Base-by-base conservation (phyloP, 768 basidiomycete genomes). In the Boletus reticuloceps region DNA sequence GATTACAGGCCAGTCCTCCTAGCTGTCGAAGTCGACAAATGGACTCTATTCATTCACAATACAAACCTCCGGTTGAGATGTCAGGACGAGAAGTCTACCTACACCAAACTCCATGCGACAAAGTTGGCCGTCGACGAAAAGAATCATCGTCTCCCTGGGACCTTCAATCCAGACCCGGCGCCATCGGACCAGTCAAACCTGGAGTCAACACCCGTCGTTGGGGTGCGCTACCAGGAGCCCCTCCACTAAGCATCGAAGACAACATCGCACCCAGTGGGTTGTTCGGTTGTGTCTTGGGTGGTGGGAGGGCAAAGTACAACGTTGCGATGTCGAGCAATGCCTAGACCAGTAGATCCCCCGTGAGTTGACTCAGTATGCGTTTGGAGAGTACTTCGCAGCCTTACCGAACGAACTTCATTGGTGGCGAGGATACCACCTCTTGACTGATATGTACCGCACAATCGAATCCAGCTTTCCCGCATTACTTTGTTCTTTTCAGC, bases 201-300 rank as follows among this genome's bases (percentile, higher is more conserved):
- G 72, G 66, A 29, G 63, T 64, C 44, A 71, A 47, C 17, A 71
- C 54, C 19, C 69, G 62, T 34, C 69, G 65, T 44, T 62, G 62
- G n/a, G 71, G 60, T 1, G 31, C 58, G 19, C 68, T 49, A 8
- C 67, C 67, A 32, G 76, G 69, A 11, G 76, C 62, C 2, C 80
- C 80, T 8, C 91, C 91, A 27, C 94, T 94, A 55, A 98, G 88
- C 68, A 98, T 75, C 6, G 87, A 86, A 6, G 93, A 91, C 72
- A 98, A 74, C 80, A 98, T 89, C 29, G 94, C 92, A 29, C 87
- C 90, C 47, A 98, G 71, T 6, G 95, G 88, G 67, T 96, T 96
- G 8, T 77, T 83, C 12, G 83, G 79, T 67, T 86, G 82, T 51
- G 74, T 71, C 54, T 86, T 78, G 48, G 92, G 89, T 36, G 85